Conservation (phyloP, 768 basidiomycete species). For the Pleurotus tuber-regium region DNA sequence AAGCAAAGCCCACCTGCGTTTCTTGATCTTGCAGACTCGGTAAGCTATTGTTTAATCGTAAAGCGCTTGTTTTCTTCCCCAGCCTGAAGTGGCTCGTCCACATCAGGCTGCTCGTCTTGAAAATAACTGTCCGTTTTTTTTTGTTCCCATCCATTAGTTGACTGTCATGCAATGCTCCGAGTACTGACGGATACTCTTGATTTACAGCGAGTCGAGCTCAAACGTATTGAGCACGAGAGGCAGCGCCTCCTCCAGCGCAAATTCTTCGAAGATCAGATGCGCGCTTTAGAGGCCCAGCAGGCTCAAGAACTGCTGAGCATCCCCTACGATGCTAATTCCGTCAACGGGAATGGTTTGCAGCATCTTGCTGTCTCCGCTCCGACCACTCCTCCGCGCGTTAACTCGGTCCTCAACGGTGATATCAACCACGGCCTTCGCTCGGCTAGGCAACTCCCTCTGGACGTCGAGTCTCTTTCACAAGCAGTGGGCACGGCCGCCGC, state of each 20-base stretch:
- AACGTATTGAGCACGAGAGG: slow-evolving; percentile 88
- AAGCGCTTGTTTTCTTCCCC: neutral
- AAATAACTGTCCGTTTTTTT: slow-evolving; percentile 79
- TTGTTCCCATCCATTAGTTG: slow-evolving; percentile 16
- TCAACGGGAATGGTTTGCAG: slow-evolving; percentile 49
- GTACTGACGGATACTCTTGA: neutral
- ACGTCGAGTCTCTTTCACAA: slow-evolving; percentile 61
- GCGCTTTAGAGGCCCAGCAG: slow-evolving; percentile 87
- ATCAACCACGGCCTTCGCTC: slow-evolving; percentile 38
- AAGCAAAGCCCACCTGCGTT: slow-evolving; percentile 91
- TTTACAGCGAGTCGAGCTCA: slow-evolving; percentile 80
- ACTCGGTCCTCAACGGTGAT: slow-evolving; percentile 64
- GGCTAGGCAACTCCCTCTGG: slow-evolving; percentile 49
- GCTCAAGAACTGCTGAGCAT: slow-evolving; percentile 78
- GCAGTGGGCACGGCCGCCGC: slow-evolving; percentile 62
- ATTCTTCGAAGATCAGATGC: slow-evolving; percentile 97
- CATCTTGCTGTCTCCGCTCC: slow-evolving; percentile 87
- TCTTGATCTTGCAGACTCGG: slow-evolving; percentile 91
- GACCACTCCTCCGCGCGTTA: slow-evolving; percentile 83
- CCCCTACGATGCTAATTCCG: slow-evolving; percentile 58
- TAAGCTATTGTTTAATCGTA: slow-evolving; percentile 38
- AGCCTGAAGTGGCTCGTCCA: slow-evolving; percentile 10
- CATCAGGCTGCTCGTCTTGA: slow-evolving; percentile 62
- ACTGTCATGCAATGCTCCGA: slow-evolving; percentile 7
- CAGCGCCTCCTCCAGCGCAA: slow-evolving; percentile 84